Base-by-base conservation (phyloP, 345 rosid species). In the Eucalyptus globulus region DNA sequence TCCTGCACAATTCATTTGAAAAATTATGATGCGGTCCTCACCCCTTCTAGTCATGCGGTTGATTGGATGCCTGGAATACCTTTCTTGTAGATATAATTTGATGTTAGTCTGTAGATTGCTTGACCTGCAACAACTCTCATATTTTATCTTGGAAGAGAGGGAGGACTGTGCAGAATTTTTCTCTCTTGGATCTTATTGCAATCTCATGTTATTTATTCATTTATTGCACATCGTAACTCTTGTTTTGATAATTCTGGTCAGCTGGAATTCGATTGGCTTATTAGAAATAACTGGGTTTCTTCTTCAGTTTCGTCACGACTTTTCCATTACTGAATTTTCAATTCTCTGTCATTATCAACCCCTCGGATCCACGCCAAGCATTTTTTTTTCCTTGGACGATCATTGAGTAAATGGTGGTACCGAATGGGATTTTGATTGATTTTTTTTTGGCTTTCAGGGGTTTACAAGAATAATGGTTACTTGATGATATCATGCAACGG, bases 401-500 rank as follows among this genome's bases (percentile, higher is more conserved):
- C 45, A 72, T 72, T 37, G 83, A 37, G 22, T 37, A 72, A 37
- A 72, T 37, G 83, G 45, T 37, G 83, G n/a, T 22, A 76, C 31
- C 47, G 89, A 87, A 44, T 43, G 31, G 43, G 86, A 51, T 69
- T 12, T 60, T 72, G 45, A 72, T 72, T 72, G 22, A 7, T 72
- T 37, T 37, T 72, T 72, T 31, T 53, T 53, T 53, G 12, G 29
- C 91, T 49, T 7, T 53, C 91, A 91, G 92, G 92, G 88, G 87
- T 89, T 49, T 89, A 91, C 86, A 87, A 80, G 89, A 91, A 89
- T 53, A 91, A 91, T 43, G 92, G 91, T 47, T 91, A 91, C 88
- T 86, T 91, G 45, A 88, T 91, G 88, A 81, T 91, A 80, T 89
- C 91, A 45, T 91, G 92, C 89, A 91, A 91, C 22, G 92, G 92